phyloP scores from a whole-genome alignment of 345 rosid genomes.

The Salix udensis region DNA sequence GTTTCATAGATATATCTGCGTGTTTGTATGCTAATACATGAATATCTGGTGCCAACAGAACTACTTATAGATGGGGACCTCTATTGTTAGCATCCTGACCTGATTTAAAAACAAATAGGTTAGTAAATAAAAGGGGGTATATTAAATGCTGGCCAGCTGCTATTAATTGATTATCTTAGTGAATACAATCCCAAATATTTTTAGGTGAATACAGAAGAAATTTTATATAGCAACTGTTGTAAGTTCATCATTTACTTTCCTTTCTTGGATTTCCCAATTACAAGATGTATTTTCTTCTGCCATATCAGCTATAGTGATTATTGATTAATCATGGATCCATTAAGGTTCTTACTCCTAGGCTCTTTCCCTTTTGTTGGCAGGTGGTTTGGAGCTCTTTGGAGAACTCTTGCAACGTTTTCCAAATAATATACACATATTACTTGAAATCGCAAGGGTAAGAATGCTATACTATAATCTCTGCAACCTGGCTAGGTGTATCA shows the following conservation, averaged over 20 bases:
- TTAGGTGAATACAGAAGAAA: background rate
- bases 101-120: background rate
- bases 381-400: conserved; percentile 77
- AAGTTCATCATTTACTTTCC: background rate
- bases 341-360: background rate
- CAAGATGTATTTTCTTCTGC: background rate
- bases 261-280: background rate
- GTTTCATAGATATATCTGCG: background rate
- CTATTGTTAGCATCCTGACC: conserved; percentile 2
- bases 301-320: background rate
- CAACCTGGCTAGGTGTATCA: background rate
- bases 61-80: conserved; percentile 7
- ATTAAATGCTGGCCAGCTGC: background rate
- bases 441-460: conserved; percentile 94
- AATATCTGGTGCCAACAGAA: background rate
- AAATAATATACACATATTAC: conserved; percentile 73
- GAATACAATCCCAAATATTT: background rate
- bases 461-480: conserved; percentile 9
- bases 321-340: background rate
- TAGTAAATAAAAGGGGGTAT: background rate
- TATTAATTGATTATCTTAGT: background rate
- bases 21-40: background rate
- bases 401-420: conserved; percentile 94
- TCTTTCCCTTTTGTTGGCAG: conserved; percentile 36
- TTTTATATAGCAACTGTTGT: background rate